phyloP scores from a whole-genome alignment of 2,329 filamentous ascomycete genomes.

The Fusarium praegraminearum region DNA sequence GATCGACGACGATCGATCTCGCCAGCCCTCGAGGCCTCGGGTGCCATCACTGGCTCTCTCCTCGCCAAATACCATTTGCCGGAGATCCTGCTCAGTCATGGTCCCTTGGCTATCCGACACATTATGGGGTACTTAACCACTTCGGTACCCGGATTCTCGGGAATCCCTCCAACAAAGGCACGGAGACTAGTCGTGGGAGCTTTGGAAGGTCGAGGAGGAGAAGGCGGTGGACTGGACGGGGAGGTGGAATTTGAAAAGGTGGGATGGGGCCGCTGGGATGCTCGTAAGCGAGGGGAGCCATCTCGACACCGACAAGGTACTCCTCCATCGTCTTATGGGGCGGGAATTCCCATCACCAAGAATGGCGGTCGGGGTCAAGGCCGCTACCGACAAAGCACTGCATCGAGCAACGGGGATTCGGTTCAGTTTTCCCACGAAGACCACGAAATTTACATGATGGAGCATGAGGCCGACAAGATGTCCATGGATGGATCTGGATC shows the following conservation, averaged over 20 bases:
- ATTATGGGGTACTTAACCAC: conserved; percentile 96
- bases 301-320: conserved; percentile 59
- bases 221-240: conserved; percentile 71
- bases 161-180: conserved; percentile 89
- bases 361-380: conserved; percentile 58
- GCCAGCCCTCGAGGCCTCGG: conserved; percentile 74
- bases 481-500: conserved; percentile 79
- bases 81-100: conserved; percentile 88
- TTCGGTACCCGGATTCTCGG: conserved; percentile 90
- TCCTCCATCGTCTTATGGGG: conserved; percentile 58
- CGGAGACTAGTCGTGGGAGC: conserved; percentile 92
- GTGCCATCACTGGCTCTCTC: conserved; percentile 85
- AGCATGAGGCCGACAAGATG: conserved; percentile 95
- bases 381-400: conserved; percentile 62
- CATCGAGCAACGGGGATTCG: conserved; percentile 76
- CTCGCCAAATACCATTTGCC: conserved; percentile 92
- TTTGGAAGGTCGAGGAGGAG: conserved; percentile 80
- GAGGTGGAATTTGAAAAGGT: conserved; percentile 93
- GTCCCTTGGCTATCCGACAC: conserved; percentile 92
- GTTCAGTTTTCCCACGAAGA: conserved; percentile 79
- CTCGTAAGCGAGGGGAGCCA: conserved; percentile 76
- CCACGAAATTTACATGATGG: conserved; percentile 74
- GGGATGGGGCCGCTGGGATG: conserved; percentile 97
- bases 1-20: conserved; percentile 56
- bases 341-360: conserved; percentile 69